Base-by-base conservation (phyloP, 2,329 filamentous ascomycete genomes). In the Xylariaceae sp. region DNA sequence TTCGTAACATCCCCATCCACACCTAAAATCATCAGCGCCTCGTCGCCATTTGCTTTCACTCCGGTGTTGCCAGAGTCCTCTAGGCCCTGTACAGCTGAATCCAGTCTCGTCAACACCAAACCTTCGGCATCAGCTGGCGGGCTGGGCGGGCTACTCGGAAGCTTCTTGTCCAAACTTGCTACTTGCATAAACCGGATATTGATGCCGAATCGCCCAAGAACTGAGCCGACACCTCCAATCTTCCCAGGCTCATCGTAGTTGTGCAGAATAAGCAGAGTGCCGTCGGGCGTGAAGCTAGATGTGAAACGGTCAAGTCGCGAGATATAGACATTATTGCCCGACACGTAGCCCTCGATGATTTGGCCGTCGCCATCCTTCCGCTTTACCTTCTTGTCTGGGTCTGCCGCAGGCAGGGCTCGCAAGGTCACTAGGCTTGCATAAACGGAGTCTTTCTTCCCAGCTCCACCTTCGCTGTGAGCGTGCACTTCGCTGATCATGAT, bases 211-310 rank as follows among this genome's bases (percentile, higher is more conserved):
- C 77, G 77, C 0, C 89, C 89, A 22, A 93, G 72, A 47, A 84
- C 77, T 52, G 78, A 84, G 1, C 89, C 89, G 2, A 94, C 89
- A 36, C 84, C 83, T 2, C 89, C 89, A 66, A 94, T 93, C 75
- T 91, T 92, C 11, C 89, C 89, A 0, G 88, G 88, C 57, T 85
- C 80, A 64, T 94, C 89, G 63, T 89, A 91, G 71, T 93, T 93
- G 64, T 90, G 82, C 62, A 90, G 81, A 53, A 93, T 86, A n/a
- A 92, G 75, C 53, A 93, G 68, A 0, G 83, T 89, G 0, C 89
- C 89, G 53, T 87, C 80, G 0, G 89, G 88, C 11, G 82, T 77
- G 59, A 94, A 93, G 5, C 82, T 83, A 0, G 87, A 87, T 38
- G 80, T 82, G 72, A 93, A 94, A 1, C 85, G 80, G 62, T 84